Base-by-base conservation (phyloP, 176 grass and related monocot species). In the Avena sativa region DNA sequence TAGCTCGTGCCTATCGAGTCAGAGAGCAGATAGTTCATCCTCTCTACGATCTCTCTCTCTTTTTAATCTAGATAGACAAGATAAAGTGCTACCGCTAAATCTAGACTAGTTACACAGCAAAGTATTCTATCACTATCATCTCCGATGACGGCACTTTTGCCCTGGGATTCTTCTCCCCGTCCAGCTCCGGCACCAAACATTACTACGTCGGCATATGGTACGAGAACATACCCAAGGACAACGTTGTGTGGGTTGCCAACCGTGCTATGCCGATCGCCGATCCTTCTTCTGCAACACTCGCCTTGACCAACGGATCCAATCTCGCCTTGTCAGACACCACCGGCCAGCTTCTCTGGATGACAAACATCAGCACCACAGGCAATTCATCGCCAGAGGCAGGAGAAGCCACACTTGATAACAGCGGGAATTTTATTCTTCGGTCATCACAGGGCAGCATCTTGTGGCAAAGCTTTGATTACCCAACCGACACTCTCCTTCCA, bases 381-480 rank as follows among this genome's bases (percentile, higher is more conserved):
- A 57, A 38, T 25, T 83, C 65, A 56, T 71, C 49, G 8, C n/a
- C 19, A 15, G 21, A 81, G 25, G 28, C 49, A 67, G 28, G 47
- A 59, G 17, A 13, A 61, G 85, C 85, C 12, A 76, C 17, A 2
- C 80, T 91, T 9, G 36, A 67, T 3, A 68, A 87, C 12, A 74
- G 4, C 14, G 80, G 89, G 4, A 84, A 84, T 74, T 71, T 91
- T 17, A 49, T 84, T 6, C 85, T 91, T 4, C 40, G 74, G 30
- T 76, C 74, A 55, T 10, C 64, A 10, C 12, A 49, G 12, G 77
- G 69, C 62, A 64, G 0, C 11, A 30, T 67, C 1, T 13, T 90
- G n/a, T 90, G 89, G 89, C 79, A 90, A 53, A 86, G 88, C 58
- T 90, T 86, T 12, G 83, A 90, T 78, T 23, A 90, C 38, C 83